Evolutionary conservation across 352 stramenopile genomes (phyloP).

Genomic region (Pythium monospermum): DNA sequence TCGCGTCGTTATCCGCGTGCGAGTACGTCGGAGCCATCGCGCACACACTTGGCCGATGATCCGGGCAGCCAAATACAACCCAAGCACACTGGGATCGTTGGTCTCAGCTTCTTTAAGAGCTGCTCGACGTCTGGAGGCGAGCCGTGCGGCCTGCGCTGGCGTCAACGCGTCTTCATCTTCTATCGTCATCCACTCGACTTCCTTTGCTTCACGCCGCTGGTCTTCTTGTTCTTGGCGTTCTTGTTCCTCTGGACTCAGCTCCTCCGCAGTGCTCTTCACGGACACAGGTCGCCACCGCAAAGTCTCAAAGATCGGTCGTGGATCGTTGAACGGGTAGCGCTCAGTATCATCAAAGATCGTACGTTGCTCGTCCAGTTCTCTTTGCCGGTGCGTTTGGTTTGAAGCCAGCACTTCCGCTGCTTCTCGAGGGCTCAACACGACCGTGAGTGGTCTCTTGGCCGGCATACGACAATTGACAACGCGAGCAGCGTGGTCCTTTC

Average conservation of each 20-base stretch:
- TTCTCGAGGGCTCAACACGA: constrained; percentile 13
- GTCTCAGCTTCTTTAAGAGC: neutral
- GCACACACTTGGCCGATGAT: constrained; percentile 34
- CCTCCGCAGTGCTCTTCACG: neutral
- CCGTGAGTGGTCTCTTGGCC: constrained; percentile 27
- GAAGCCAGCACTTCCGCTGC: constrained; percentile 2
- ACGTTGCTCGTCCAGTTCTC: constrained; percentile 14
- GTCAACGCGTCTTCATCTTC: constrained; percentile 33
- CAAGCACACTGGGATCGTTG: constrained; percentile 13
- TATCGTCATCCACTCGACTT: constrained; percentile 22
- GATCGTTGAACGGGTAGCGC: constrained; percentile 24
- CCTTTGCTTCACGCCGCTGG: constrained; percentile 20
- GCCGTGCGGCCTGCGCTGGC: constrained; percentile 13
- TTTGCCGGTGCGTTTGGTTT: constrained; percentile 9
- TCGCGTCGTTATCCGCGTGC: too few relatives aligned
- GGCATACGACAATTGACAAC: constrained; percentile 20
- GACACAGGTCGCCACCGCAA: constrained; percentile 16
- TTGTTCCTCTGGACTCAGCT: neutral
- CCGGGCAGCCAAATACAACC: constrained; percentile 23
- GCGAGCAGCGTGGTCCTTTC: constrained; percentile 13
- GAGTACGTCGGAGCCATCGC: constrained; percentile 11
- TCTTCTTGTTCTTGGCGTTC: constrained; percentile 6
- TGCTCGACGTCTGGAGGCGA: constrained; percentile 12
- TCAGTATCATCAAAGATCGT: constrained; percentile 28
- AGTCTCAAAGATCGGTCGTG: constrained; percentile 21